Conservation (phyloP, 2,329 filamentous ascomycete genomes). For the Fusarium caatingaense region DNA sequence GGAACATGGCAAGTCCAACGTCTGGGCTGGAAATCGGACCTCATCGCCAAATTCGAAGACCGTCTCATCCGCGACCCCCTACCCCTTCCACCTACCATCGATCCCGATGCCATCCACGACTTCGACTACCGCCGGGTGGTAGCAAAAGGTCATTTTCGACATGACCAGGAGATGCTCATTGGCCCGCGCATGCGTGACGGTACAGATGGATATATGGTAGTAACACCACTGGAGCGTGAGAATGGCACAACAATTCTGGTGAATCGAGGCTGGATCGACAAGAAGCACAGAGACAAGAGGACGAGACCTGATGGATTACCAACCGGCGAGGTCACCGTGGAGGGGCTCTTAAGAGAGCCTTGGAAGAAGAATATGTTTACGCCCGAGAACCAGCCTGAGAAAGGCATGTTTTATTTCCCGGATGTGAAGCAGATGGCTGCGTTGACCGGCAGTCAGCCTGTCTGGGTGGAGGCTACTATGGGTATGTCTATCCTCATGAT, state of each 20-base stretch:
- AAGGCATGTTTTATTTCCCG: conserved; percentile 92
- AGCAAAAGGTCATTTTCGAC: conserved; percentile 78
- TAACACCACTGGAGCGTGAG: conserved; percentile 87
- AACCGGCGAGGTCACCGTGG: conserved; percentile 76
- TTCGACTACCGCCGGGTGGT: conserved; percentile 92
- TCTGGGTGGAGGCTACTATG: conserved; percentile 98
- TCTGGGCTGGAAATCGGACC: conserved; percentile 91
- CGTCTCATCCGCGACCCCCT: conserved; percentile 86
- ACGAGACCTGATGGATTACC: conserved; percentile 75
- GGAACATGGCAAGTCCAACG: conserved; percentile 97
- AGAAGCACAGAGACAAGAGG: conserved; percentile 74
- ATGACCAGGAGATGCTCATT: conserved; percentile 96
- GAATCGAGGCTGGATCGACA: conserved; percentile 91
- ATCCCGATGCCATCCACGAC: conserved; percentile 82
- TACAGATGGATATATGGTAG: conserved; percentile 88
- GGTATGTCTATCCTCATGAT: conserved; percentile 61
- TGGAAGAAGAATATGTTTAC: conserved; percentile 99
- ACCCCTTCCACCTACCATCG: conserved; percentile 84
- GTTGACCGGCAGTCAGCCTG: conserved; percentile 82
- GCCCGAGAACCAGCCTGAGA: conserved; percentile 85
- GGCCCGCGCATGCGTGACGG: conserved; percentile 91
- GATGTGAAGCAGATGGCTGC: conserved; percentile 92
- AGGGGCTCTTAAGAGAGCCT: conserved; percentile 87
- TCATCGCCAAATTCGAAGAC: conserved; percentile 93
- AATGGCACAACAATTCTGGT: conserved; percentile 80